Percentiles rank a stretch among this genome's conserved stretches.
Evolutionary conservation across 495 filamentous ascomycete genomes (phyloP).

Genomic region (Lophium mytilinum): DNA sequence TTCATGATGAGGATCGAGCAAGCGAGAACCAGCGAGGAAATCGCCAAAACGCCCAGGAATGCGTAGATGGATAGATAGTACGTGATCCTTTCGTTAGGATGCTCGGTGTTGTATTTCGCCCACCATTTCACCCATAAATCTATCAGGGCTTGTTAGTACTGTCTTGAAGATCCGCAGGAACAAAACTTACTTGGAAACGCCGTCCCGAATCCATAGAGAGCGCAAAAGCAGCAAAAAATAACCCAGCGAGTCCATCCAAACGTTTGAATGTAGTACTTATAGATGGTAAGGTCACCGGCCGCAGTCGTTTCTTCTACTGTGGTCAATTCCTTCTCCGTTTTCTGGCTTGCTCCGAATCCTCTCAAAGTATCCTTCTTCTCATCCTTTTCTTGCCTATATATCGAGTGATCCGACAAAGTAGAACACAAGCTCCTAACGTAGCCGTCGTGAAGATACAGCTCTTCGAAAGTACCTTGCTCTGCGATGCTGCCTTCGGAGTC

Average conservation of each 20-base stretch:
- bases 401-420: conserved; percentile 33
- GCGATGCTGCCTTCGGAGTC: conserved; percentile 37
- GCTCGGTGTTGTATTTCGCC: conserved; percentile 19
- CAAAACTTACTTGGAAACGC: neutral
- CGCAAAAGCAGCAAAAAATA: neutral
- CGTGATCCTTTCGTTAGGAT: conserved; percentile 9
- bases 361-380: conserved; percentile 3
- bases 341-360: neutral
- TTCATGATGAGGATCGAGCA: conserved; percentile 14
- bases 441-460: conserved; percentile 39
- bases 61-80: conserved; percentile 25
- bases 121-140: conserved; percentile 21
- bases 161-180: neutral
- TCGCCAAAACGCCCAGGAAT: neutral
- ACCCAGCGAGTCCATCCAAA: neutral
- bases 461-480: conserved; percentile 46
- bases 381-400: conserved; percentile 4
- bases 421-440: conserved; percentile 36
- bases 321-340: neutral
- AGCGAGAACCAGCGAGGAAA: neutral
- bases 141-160: neutral
- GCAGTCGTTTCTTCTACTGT: neutral
- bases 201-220: neutral
- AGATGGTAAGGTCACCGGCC: neutral
- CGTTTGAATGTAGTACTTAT: neutral